These are phyloP conservation scores for Suillus spraguei DNA, from an alignment of 768 basidiomycete species.

Conservation along the genomic window DNA sequence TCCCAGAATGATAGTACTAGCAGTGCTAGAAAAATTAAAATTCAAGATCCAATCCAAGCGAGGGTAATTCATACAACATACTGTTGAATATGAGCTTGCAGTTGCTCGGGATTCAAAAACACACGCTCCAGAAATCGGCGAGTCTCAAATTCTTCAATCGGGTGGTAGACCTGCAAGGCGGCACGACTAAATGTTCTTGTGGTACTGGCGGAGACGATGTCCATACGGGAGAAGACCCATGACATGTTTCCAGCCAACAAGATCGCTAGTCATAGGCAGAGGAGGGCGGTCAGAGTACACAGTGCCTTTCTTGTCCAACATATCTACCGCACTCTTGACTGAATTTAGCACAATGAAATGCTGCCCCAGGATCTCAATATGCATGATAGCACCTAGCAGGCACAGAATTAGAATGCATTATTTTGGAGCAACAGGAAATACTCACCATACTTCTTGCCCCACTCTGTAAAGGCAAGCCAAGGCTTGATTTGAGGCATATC, in stretches of 20 bases:
- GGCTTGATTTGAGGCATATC: slow-evolving; percentile 49
- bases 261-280: slow-evolving; percentile 41
- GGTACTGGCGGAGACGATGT: slow-evolving; percentile 42
- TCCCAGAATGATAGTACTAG: slow-evolving; percentile 54
- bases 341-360: slow-evolving; percentile 59
- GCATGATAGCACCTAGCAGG: slow-evolving; percentile 56
- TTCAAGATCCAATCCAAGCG: background rate
- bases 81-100: slow-evolving; percentile 43
- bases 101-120: slow-evolving; percentile 37
- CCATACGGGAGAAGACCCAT: slow-evolving; percentile 42
- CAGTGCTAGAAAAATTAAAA: slow-evolving; percentile 35
- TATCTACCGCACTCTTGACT: slow-evolving; percentile 48
- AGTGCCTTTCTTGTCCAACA: slow-evolving; percentile 67
- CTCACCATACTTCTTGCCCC: slow-evolving; percentile 48
- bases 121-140: slow-evolving; percentile 45
- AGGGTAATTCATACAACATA: slow-evolving; percentile 19
- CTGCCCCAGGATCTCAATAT: slow-evolving; percentile 60
- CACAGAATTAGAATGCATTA: background rate
- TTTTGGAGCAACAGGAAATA: background rate
- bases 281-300: slow-evolving; percentile 67
- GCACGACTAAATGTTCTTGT: slow-evolving; percentile 42
- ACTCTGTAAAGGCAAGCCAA: slow-evolving; percentile 48
- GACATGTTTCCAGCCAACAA: slow-evolving; percentile 34
- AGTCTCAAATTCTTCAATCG: slow-evolving; percentile 43
- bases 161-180: slow-evolving; percentile 36